These are phyloP conservation scores for Metroxylon sagu DNA, from an alignment of 176 grass and related monocot genomes.

Conservation along the genomic window DNA sequence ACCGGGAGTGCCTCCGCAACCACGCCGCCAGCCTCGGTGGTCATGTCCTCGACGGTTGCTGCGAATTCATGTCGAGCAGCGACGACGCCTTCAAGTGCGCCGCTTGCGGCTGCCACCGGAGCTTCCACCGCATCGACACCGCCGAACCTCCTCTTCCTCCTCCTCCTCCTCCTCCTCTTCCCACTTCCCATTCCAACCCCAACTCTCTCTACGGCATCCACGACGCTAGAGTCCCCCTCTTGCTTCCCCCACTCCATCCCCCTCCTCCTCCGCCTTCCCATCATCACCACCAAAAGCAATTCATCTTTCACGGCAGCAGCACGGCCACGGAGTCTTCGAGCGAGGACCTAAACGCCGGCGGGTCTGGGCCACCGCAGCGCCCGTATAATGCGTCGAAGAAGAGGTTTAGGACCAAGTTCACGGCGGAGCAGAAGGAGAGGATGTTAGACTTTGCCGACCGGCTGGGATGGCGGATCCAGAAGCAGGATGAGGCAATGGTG, in stretches of 20 bases:
- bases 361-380: slow-evolving; percentile 22
- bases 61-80: slow-evolving; percentile 79
- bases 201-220: too few relatives aligned
- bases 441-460: too few relatives aligned
- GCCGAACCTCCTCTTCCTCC: too few relatives aligned
- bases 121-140: slow-evolving; percentile 80
- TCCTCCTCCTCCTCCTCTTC: background rate
- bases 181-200: too few relatives aligned
- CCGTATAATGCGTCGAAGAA: slow-evolving; percentile 41
- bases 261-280: too few relatives aligned
- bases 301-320: background rate
- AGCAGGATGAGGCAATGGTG: too few relatives aligned
- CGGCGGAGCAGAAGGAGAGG: too few relatives aligned
- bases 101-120: slow-evolving; percentile 95
- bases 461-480: too few relatives aligned
- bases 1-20: slow-evolving; percentile 81
- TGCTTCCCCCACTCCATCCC: too few relatives aligned
- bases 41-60: slow-evolving; percentile 87
- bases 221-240: too few relatives aligned
- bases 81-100: slow-evolving; percentile 52
- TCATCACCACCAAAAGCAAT: slow-evolving; percentile 19
- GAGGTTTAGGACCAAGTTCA: slow-evolving; percentile 11
- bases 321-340: slow-evolving; percentile 28
- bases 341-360: slow-evolving; percentile 35
- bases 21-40: slow-evolving; percentile 80